Evolutionary conservation across 768 basidiomycete species (phyloP).

Genomic region (Dioszegia crocea): DNA sequence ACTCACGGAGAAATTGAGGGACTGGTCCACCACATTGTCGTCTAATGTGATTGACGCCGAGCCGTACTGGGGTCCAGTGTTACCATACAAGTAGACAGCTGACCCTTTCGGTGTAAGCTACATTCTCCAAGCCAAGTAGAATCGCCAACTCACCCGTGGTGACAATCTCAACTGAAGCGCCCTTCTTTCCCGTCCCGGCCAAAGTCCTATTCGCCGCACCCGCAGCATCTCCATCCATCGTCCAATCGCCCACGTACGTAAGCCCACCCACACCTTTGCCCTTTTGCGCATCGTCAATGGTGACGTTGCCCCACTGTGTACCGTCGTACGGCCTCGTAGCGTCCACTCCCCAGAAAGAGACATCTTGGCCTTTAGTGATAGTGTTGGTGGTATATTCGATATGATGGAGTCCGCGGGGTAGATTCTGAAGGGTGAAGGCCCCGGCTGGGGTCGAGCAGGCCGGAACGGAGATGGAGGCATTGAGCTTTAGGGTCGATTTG

Average conservation of each 20-base stretch:
- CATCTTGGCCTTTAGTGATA: conserved; percentile 10
- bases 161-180: conserved; percentile 10
- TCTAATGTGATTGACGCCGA: conserved; percentile 21
- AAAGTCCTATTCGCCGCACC: conserved; percentile 6
- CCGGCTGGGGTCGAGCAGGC: conserved; percentile 29
- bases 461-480: conserved; percentile 24
- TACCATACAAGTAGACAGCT: conserved; percentile 28
- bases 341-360: conserved; percentile 41
- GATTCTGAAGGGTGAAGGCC: conserved; percentile 27
- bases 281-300: conserved; percentile 26
- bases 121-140: background rate
- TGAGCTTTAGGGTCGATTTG: conserved; percentile 34
- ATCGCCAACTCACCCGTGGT: conserved; percentile 12
- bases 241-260: conserved; percentile 16
- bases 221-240: background rate
- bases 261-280: background rate
- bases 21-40: conserved; percentile 6
- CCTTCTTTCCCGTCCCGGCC: conserved; percentile 8
- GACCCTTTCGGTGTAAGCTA: conserved; percentile 14
- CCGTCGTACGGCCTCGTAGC: conserved; percentile 16
- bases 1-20: conserved; percentile 29
- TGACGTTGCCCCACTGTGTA: conserved; percentile 20
- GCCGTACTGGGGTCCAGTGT: conserved; percentile 25
- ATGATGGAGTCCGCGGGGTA: conserved; percentile 30
- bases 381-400: conserved; percentile 20